Evolutionary conservation across 306 rosid species (phyloP), one percentile per base, ranked within the genome.

Genomic region (Parietaria judaica): DNA sequence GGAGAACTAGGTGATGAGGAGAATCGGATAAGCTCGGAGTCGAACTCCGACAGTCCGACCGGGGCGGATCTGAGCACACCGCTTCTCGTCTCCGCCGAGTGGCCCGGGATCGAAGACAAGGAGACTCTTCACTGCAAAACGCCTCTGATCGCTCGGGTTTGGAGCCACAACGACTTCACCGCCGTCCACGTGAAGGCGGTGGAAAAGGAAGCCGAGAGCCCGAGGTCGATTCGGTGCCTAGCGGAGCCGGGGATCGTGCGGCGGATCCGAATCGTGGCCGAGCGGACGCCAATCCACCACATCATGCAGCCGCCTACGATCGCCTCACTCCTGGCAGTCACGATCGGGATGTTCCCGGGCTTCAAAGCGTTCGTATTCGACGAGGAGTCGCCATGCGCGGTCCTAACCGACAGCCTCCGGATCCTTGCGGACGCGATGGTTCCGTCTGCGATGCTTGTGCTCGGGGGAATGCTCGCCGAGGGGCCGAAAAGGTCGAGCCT

Each of bases 391-490:
- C 82, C 84, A 1, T 65, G 84, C 7, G 73, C 84, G 3, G 80
- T 84, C 63, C 12, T 87, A 55, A 84, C 88, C 3, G 94, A 84
- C 72, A 86, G 95, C 59, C 70, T 90, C 49, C 84, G 72, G 47
- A 84, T 90, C 69, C 51, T 90, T 59, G 86, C 73, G 0, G 88
- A 77, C 44, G 97, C 90, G 15, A 82, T 78, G 87, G 95, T 90
- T 37, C 97, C 97, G 69, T 78, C 89, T 12, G 90, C 83, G 47
- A 83, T 90, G 95, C 94, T 87, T 45, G 72, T 90, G 60, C 79
- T 90, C 38, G 97, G 97, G 11, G 97, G 97, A 15, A 83, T 87
- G 94, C 90, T 90, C 15, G 90, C 95, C 3, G 94, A 90, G 74
- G 97, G 94, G 41, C 95, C 95, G 5, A 82, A 67, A 7, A 39